A percentile compares a stretch with the other conserved stretches of the same genome.
phyloP scores from a whole-genome alignment of 306 rosid species.

The Cercis canadensis region DNA sequence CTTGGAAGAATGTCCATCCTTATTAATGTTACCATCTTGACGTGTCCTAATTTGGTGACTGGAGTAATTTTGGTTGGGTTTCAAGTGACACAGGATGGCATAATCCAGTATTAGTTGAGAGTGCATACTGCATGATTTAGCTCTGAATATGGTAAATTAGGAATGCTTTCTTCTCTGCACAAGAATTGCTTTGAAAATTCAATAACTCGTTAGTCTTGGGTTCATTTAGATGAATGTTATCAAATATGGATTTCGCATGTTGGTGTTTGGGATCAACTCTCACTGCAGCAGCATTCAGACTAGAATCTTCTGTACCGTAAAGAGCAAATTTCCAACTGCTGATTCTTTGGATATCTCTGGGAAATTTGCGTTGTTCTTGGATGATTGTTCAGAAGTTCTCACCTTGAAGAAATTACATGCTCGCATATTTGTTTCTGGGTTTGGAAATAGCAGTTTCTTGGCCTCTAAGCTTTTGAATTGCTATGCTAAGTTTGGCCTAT shows the following conservation, averaged over 20 bases:
- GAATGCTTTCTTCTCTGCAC: neutral
- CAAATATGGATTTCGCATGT: slow-evolving; percentile 13
- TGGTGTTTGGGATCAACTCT: neutral
- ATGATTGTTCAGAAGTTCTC: slow-evolving; percentile 28
- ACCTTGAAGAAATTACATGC: slow-evolving; percentile 42
- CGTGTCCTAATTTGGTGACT: too few relatives aligned
- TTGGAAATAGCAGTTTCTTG: slow-evolving; percentile 23
- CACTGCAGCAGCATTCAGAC: slow-evolving; percentile 10
- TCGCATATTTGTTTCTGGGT: slow-evolving; percentile 35
- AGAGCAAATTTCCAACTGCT: neutral
- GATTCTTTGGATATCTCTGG: slow-evolving; percentile 12
- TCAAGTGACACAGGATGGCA: too few relatives aligned
- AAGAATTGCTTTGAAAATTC: neutral
- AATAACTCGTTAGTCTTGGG: neutral
- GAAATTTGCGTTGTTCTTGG: slow-evolving; percentile 26
- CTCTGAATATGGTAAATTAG: neutral
- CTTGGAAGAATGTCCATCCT: too few relatives aligned
- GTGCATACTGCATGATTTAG: neutral
- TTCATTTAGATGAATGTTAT: slow-evolving; percentile 13
- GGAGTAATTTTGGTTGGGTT: too few relatives aligned
- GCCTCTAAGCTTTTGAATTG: slow-evolving; percentile 42
- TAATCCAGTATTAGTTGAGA: too few relatives aligned
- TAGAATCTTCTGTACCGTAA: neutral
- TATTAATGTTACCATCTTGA: too few relatives aligned
- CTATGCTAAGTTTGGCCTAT: slow-evolving; percentile 36